Evolutionary conservation across 495 filamentous ascomycete genomes (phyloP).

Genomic region (Coniosporium apollinis): DNA sequence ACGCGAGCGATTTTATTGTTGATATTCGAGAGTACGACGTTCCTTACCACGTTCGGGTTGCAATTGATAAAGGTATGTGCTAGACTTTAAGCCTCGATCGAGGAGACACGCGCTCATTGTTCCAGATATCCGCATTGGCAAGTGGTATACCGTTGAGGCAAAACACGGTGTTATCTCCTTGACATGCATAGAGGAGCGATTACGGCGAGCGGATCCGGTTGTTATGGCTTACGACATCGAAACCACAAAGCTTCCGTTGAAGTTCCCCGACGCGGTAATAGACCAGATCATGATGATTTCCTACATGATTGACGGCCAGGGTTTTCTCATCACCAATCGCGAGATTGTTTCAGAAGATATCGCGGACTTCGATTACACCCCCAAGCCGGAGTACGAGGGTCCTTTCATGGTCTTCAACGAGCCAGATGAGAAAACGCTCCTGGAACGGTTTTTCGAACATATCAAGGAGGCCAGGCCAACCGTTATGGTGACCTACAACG

Average conservation of each 20-base stretch:
- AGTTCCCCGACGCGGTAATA: slow-evolving; percentile 90
- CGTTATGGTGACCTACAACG: slow-evolving; percentile 98
- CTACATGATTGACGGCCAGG: slow-evolving; percentile 99
- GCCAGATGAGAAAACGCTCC: slow-evolving; percentile 69
- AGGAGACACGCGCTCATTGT: neutral
- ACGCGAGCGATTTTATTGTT: slow-evolving; percentile 94
- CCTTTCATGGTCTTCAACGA: slow-evolving; percentile 98
- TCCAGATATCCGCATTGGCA: slow-evolving; percentile 81
- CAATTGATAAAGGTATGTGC: slow-evolving; percentile 76
- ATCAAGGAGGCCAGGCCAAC: slow-evolving; percentile 90
- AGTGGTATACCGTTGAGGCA: slow-evolving; percentile 92
- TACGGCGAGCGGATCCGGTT: slow-evolving; percentile 81
- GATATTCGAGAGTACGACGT: slow-evolving; percentile 99
- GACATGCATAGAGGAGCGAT: slow-evolving; percentile 70
- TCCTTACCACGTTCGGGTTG: slow-evolving; percentile 95
- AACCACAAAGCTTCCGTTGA: slow-evolving; percentile 87
- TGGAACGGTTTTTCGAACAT: slow-evolving; percentile 89
- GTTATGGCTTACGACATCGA: slow-evolving; percentile 98
- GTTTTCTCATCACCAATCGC: slow-evolving; percentile 94
- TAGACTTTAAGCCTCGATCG: too few relatives aligned
- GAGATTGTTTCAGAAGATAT: slow-evolving; percentile 98
- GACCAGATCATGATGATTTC: slow-evolving; percentile 99
- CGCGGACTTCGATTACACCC: slow-evolving; percentile 93
- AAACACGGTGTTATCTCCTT: slow-evolving; percentile 78
- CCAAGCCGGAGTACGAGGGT: slow-evolving; percentile 87